Evolutionary conservation across 1,284 basidiomycete genomes (phyloP), one percentile per base, ranked within the genome.

Genomic region (Puccinia brachypodii): DNA sequence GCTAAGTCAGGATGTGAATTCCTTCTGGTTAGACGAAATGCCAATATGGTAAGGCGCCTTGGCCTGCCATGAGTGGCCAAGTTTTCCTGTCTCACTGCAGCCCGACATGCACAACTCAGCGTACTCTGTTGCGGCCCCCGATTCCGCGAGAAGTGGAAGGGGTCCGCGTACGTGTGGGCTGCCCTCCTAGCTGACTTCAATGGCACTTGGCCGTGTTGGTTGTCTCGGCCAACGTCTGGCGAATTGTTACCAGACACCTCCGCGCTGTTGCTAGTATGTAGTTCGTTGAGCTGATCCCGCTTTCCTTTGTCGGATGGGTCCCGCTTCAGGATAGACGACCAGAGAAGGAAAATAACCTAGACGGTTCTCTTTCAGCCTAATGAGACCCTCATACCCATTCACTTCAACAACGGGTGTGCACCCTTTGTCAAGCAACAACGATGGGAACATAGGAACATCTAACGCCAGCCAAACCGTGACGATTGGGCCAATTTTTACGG

Each of bases 351-450:
- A 44, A 58, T 8, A 53, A n/a, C n/a, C n/a, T 53, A 22, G 50
- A 58, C 6, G 19, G 56, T 58, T 19, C 40, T 68, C 19, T 8
- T 47, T 31, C 69, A 53, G 69, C 25, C 62, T 33, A 8, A 72
- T 36, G 42, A 36, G 11, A n/a, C n/a, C 2, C 28, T 28, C 42
- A 33, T n/a, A 36, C 69, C 42, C n/a, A 47, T 71, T 50, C 42
- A 31, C 68, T 42, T 50, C 69, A 72, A 72, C 50, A 72, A 53
- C 25, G 69, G 69, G 69, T 53, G 2, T 53, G 4, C 33, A 33
- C 28, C 69, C 69, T 50, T 50, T 72, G 69, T 72, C 69, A 25
- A 44, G 44, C 4, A 31, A 72, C n/a, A 72, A 13, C 28, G 19
- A 22, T 19, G 22, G 7, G 33, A 38, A 38, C 33, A 66, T 66